A percentile compares a stretch with the other conserved stretches of the same genome.
Conservation (phyloP, 2,329 filamentous ascomycete species). For the Tolypocladium paradoxum region DNA sequence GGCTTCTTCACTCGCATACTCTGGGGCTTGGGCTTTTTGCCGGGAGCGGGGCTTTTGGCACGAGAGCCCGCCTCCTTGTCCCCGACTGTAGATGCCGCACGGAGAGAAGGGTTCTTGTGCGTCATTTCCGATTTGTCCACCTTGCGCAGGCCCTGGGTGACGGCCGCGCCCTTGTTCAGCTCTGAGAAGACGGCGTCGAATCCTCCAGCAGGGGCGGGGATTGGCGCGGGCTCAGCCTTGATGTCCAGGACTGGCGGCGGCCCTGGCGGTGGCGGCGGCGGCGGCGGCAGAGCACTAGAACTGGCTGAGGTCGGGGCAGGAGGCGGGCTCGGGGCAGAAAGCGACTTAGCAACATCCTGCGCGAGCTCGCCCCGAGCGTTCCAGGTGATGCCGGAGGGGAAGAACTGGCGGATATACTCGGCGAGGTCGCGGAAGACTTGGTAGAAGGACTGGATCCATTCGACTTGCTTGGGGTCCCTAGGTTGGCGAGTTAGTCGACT, state of each 20-base stretch:
- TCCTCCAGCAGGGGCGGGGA: conserved; percentile 38
- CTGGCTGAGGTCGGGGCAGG: conserved; percentile 35
- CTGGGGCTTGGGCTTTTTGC: conserved; percentile 78
- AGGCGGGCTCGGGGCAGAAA: conserved; percentile 27
- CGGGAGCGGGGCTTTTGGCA: conserved; percentile 77
- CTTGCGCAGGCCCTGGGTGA: conserved; percentile 82
- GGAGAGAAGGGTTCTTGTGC: conserved; percentile 89
- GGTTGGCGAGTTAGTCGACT: conserved; percentile 1
- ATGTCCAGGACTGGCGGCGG: conserved; percentile 57
- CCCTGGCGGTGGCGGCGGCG: conserved; percentile 60
- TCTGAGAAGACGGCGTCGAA: conserved; percentile 86
- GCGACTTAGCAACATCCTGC: conserved; percentile 50
- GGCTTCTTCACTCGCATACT: conserved; percentile 78
- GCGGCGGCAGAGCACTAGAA: conserved; percentile 43
- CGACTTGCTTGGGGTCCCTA: conserved; percentile 69
- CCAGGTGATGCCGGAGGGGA: conserved; percentile 72
- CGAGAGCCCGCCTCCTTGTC: conserved; percentile 44
- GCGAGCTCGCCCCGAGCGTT: conserved; percentile 69
- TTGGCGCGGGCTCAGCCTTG: conserved; percentile 27
- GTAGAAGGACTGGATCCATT: conserved; percentile 91
- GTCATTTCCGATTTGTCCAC: conserved; percentile 96
- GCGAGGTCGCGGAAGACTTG: conserved; percentile 75
- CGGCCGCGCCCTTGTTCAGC: conserved; percentile 77
- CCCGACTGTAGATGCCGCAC: conserved; percentile 60
- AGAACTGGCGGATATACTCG: conserved; percentile 77